A percentile compares a stretch with the other conserved stretches of the same genome.
phyloP scores from a whole-genome alignment of 1,139 yeast genomes.

The Zygoascus meyerae region DNA sequence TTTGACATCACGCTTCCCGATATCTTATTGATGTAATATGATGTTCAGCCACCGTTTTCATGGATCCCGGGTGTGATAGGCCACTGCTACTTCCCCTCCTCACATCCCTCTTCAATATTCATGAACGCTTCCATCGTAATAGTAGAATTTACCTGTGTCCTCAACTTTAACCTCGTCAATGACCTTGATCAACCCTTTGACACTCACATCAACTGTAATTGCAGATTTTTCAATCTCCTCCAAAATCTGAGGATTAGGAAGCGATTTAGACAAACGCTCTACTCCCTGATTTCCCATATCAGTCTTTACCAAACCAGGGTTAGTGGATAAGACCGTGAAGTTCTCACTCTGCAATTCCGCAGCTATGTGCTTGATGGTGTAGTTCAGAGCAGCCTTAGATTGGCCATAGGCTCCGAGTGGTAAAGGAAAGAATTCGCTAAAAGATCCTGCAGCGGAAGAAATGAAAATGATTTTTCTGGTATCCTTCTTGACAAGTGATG shows the following conservation, averaged over 20 bases:
- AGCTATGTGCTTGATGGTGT: slow-evolving; percentile 24
- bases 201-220: slow-evolving; percentile 11
- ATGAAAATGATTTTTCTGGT: slow-evolving; percentile 24
- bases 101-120: slow-evolving; percentile 5
- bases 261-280: background rate
- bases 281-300: slow-evolving; percentile 25
- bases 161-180: slow-evolving; percentile 10
- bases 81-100: no score
- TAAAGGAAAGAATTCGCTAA: slow-evolving; percentile 16
- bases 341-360: slow-evolving; percentile 25
- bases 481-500: slow-evolving; percentile 22
- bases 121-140: slow-evolving; percentile 13
- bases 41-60: no score
- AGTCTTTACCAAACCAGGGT: slow-evolving; percentile 34
- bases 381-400: slow-evolving; percentile 38
- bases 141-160: slow-evolving; percentile 14
- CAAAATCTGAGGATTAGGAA: background rate
- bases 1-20: no score
- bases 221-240: background rate
- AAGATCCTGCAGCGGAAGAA: slow-evolving; percentile 29
- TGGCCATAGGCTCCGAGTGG: slow-evolving; percentile 28
- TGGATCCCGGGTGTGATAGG: no score
- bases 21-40: no score
- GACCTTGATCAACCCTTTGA: slow-evolving; percentile 11
- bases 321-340: slow-evolving; percentile 28